Conservation (phyloP, 2,329 filamentous ascomycete genomes). For the Fusarium drepaniforme region DNA sequence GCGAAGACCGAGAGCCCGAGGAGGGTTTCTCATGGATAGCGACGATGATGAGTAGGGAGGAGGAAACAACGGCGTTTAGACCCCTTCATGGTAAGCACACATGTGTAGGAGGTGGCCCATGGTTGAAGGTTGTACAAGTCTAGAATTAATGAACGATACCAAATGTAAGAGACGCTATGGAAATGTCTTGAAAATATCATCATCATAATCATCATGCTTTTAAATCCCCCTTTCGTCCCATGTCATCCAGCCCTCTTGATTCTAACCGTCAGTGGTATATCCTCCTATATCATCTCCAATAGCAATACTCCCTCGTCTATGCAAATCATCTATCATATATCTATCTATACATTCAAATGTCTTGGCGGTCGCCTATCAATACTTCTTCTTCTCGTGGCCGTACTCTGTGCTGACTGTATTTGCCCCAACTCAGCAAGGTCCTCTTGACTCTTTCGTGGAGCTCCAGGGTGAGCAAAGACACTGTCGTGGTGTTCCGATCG, state of each 20-base stretch:
- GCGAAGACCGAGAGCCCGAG: slow-evolving; percentile 59
- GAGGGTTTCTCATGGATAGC: slow-evolving; percentile 70
- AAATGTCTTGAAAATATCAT: background rate
- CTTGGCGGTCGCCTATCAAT: slow-evolving; percentile 37
- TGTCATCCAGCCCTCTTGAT: background rate
- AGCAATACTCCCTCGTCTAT: background rate
- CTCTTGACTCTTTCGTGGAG: slow-evolving; percentile 49
- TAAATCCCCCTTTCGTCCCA: background rate
- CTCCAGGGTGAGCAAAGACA: slow-evolving; percentile 43
- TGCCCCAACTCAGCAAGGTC: slow-evolving; percentile 51
- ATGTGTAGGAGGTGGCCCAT: background rate
- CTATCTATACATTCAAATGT: slow-evolving; percentile 18
- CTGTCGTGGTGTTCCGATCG: slow-evolving; percentile 34
- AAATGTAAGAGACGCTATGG: background rate
- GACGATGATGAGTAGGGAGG: slow-evolving; percentile 59
- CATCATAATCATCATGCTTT: background rate
- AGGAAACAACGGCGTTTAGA: slow-evolving; percentile 26
- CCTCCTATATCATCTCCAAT: slow-evolving; percentile 12
- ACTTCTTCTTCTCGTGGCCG: slow-evolving; percentile 46
- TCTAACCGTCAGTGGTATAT: slow-evolving; percentile 22
- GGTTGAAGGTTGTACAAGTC: background rate
- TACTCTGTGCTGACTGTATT: slow-evolving; percentile 45
- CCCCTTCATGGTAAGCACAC: slow-evolving; percentile 1
- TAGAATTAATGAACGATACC: slow-evolving; percentile 25
- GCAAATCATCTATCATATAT: background rate